These are phyloP conservation scores for Fusarium sp. DNA, from an alignment of 2,329 filamentous ascomycete genomes.

Conservation along the genomic window DNA sequence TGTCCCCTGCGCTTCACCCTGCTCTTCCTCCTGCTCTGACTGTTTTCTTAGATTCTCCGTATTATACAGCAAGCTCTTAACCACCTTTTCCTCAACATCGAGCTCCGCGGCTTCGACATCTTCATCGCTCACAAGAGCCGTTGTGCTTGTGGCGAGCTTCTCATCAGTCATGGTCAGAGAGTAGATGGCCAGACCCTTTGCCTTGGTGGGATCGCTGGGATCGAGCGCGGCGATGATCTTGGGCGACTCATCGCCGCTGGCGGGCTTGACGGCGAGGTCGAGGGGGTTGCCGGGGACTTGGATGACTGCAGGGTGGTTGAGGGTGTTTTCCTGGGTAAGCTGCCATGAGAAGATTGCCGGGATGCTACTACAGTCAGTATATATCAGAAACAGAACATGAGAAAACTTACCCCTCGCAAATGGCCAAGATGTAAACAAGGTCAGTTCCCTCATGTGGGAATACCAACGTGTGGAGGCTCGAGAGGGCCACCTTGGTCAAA, in stretches of 20 bases:
- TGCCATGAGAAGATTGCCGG: constrained; percentile 75
- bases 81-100: constrained; percentile 52
- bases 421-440: constrained; percentile 59
- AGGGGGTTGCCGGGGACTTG: constrained; percentile 74
- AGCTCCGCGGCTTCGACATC: constrained; percentile 45
- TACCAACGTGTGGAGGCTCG: constrained; percentile 53
- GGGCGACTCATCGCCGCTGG: constrained; percentile 34
- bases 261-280: constrained; percentile 56
- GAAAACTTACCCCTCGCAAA: constrained; percentile 67
- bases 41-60: constrained; percentile 63
- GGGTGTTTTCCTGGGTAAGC: constrained; percentile 59
- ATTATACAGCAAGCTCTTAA: constrained; percentile 58
- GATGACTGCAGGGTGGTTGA: constrained; percentile 62
- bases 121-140: constrained; percentile 41
- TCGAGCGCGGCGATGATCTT: constrained; percentile 57
- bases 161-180: constrained; percentile 48
- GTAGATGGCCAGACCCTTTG: constrained; percentile 48
- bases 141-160: constrained; percentile 47
- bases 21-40: constrained; percentile 39
- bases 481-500: constrained; percentile 61
- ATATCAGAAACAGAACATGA: not conserved
- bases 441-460: constrained; percentile 46
- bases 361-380: constrained; percentile 53
- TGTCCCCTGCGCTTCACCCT: constrained; percentile 32
- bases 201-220: constrained; percentile 42